Evolutionary conservation across 2,329 filamentous ascomycete genomes (phyloP).

Genomic region (Colletotrichum karsti): DNA sequence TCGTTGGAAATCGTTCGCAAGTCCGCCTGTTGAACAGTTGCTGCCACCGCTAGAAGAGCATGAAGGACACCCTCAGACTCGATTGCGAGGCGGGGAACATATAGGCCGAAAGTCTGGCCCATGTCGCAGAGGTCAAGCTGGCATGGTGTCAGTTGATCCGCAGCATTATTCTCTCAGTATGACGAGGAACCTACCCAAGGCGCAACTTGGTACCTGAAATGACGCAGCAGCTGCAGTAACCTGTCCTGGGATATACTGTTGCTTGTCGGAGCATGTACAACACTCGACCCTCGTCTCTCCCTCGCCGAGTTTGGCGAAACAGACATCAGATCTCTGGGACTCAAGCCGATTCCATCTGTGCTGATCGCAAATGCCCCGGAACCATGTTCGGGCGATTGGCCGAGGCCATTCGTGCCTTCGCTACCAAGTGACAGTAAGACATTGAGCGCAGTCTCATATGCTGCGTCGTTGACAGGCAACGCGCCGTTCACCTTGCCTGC

Average conservation of each 20-base stretch:
- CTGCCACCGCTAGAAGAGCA: constrained; percentile 34
- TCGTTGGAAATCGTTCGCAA: not conserved
- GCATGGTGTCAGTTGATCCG: accelerated
- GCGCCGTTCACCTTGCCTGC: not conserved
- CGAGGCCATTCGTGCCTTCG: constrained; percentile 20
- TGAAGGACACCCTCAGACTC: constrained; percentile 35
- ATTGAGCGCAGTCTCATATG: constrained; percentile 43
- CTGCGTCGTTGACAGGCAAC: constrained; percentile 1
- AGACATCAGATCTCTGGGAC: constrained; percentile 11
- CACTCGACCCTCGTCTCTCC: not conserved
- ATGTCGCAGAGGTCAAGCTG: constrained; percentile 53
- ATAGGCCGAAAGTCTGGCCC: constrained; percentile 48
- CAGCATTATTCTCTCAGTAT: accelerated
- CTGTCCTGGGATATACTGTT: constrained; percentile 16
- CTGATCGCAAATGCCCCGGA: not conserved
- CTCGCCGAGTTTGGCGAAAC: not conserved
- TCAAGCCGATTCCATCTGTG: not conserved
- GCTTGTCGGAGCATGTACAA: not conserved
- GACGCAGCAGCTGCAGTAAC: constrained; percentile 43
- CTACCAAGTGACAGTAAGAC: constrained; percentile 43
- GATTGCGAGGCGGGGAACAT: constrained; percentile 40
- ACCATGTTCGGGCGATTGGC: not conserved
- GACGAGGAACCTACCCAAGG: constrained; percentile 47
- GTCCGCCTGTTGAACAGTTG: constrained; percentile 8
- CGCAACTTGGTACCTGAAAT: constrained; percentile 54